phyloP scores from a whole-genome alignment of 2,329 filamentous ascomycete species.

The Calonectria pseudoreteaudii region DNA sequence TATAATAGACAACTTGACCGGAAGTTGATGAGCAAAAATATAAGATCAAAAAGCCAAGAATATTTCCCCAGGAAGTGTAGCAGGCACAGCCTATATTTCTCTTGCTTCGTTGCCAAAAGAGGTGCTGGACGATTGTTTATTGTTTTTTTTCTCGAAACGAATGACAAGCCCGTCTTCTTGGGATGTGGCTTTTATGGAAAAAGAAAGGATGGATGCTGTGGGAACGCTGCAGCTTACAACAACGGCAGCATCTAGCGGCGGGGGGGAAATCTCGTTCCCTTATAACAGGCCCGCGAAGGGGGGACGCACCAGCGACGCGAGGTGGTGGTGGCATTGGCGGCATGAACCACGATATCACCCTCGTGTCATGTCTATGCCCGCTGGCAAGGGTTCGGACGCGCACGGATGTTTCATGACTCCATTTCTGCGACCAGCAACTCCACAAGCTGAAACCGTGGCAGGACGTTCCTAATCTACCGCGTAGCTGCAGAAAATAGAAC shows the following conservation, averaged over 20 bases:
- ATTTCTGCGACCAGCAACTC: conserved; percentile 22
- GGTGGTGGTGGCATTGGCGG: not conserved
- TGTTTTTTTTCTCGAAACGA: conserved; percentile 20
- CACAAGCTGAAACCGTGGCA: conserved; percentile 40
- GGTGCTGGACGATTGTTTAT: not conserved
- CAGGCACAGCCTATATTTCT: conserved; percentile 40
- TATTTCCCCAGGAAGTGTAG: conserved; percentile 9
- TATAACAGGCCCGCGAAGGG: conserved; percentile 13
- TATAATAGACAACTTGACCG: conserved; percentile 39
- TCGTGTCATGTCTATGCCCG: conserved; percentile 33
- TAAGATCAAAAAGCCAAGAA: conserved; percentile 11
- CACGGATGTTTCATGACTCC: conserved; percentile 41
- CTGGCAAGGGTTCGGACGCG: conserved; percentile 28
- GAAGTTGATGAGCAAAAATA: conserved; percentile 30
- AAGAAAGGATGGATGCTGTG: not conserved
- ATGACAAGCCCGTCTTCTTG: conserved; percentile 29
- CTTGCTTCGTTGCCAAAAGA: conserved; percentile 1
- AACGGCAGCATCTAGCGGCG: not conserved
- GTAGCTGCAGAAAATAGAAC: conserved; percentile 14
- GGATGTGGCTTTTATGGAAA: conserved; percentile 19
- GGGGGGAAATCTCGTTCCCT: conserved; percentile 7
- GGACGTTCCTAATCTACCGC: not conserved
- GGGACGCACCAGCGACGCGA: too few relatives aligned
- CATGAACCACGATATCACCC: conserved; percentile 24
- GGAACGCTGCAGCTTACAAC: not conserved